Percentiles rank a stretch among this genome's conserved stretches.
Conservation (phyloP, 768 basidiomycete species). For the Suillus bovinus region DNA sequence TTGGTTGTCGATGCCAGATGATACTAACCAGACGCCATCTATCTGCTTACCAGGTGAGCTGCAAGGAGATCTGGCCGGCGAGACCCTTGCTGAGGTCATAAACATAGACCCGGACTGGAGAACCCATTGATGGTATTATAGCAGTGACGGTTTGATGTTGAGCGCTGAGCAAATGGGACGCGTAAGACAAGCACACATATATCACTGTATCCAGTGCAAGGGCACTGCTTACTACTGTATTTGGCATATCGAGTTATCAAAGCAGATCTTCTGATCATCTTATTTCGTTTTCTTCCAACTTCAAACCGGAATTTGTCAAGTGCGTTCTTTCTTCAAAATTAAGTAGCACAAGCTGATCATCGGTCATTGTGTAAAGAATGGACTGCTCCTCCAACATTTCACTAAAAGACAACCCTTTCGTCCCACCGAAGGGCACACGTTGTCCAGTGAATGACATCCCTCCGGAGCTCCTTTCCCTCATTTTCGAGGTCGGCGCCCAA, state of each 20-base stretch:
- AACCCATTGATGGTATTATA: slow-evolving; percentile 15
- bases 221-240: background rate
- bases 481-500: slow-evolving; percentile 51
- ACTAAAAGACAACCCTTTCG: slow-evolving; percentile 47
- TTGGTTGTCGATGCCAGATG: slow-evolving; percentile 7
- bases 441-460: slow-evolving; percentile 57
- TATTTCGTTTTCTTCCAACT: background rate
- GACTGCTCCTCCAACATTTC: slow-evolving; percentile 15
- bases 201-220: too few relatives aligned
- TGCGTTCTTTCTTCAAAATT: slow-evolving; percentile 4
- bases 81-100: slow-evolving; percentile 92
- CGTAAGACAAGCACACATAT: background rate
- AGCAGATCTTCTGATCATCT: slow-evolving; percentile 4
- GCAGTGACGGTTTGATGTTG: background rate
- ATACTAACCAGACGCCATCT: slow-evolving; percentile 84
- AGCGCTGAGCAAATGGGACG: background rate
- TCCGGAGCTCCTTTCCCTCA: slow-evolving; percentile 54
- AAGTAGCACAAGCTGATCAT: background rate
- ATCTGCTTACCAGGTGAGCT: slow-evolving; percentile 88
- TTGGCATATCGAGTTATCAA: slow-evolving; percentile 2
- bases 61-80: slow-evolving; percentile 73
- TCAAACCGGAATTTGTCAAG: slow-evolving; percentile 1
- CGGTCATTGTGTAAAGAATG: background rate
- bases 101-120: slow-evolving; percentile 76
- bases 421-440: slow-evolving; percentile 39